Base-by-base conservation (phyloP, 768 basidiomycete genomes). In the Collybiopsis luxurians region DNA sequence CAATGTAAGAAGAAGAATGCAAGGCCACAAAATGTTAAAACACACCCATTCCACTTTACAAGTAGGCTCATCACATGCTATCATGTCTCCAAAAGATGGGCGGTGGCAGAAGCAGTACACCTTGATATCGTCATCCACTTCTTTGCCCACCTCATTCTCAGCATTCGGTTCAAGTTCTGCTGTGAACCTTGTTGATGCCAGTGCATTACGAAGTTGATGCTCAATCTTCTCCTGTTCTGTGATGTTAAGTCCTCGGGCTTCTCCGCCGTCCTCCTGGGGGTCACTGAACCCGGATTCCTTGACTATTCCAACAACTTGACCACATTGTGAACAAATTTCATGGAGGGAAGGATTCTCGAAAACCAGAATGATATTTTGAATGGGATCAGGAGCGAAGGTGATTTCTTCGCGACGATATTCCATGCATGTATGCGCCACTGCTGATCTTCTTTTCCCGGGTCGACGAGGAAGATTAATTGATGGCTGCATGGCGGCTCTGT, bases 21-120 rank as follows among this genome's bases (percentile, higher is more conserved):
- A 17, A 28, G 24, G 51, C 13, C 48, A 46, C 39, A 24, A 45
- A 61, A 53, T 34, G 53, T 47, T 51, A 53, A 53, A 55, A 86
- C 90, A 67, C 63, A 95, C 94, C 94, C 94, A 97, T 87, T 95
- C 93, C 57, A 79, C 77, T 63, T 87, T 84, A 73, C 94, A 96
- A 44, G 79, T 77, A 17, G 76, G 74, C 64, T 87, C 90, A 69
- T 97, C 94, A 69, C 94, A 97, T 21, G 87, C 94, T 63, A 97
- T 91, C 94, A 97, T 96, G 74, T 95, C 89, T 36, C 95, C 95
- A 63, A 88, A 95, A 65, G 90, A 92, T 58, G 85, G 79, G 15
- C 88, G 77, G 61, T 90, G 79, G 70, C 95, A 98, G 75, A 86
- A 80, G 72, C 95, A 98, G 67, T 98, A 96, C 13, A 80, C 79